Evolutionary conservation across 352 stramenopile genomes (phyloP), one percentile per base, ranked within the genome.

Genomic region (Pilasporangium apinafurcum): DNA sequence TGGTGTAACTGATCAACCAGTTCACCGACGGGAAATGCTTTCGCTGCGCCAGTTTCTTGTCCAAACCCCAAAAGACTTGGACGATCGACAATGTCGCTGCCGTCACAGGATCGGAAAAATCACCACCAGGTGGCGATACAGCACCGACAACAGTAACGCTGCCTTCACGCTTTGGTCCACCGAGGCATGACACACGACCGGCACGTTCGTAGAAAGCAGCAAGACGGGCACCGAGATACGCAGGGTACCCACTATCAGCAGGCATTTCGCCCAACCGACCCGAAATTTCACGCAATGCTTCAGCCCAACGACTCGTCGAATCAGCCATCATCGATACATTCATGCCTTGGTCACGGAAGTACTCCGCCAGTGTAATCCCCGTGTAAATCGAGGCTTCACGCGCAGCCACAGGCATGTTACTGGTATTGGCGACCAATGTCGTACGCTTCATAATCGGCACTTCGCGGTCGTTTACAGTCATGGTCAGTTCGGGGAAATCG

Each of bases 281-380:
- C 22, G 96, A 99, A 53, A 99, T 99, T 84, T 99, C 97, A 90
- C 97, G 95, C 73, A 99, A 75, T 29, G 96, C 97, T 60, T 99
- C 97, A 46, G 97, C 96, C 97, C 97, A 99, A 68, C 97, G 96
- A 67, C 92, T 98, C 18, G 97, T 99, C 25, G 95, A 99, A 78
- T 99, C 97, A 37, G 96, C 97, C 97, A 99, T 99, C 96, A 99
- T 99, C 31, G 95, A 98, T 57, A 99, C 96, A 64, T 99, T 98
- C 93, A 99, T 98, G 28, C 79, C 82, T 50, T 94, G 82, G 78
- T 99, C 97, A 69, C 97, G 89, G 80, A 99, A 99, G 76, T 99
- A 99, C 71, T 99, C 95, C 37, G 96, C 94, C 31, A 99, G 77
- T 34, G 96, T 99, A 55, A 99, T 99, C 37, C 91, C 88, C 35